Conservation (phyloP, 2,329 filamentous ascomycete genomes). For the Fusarium burgessii region DNA sequence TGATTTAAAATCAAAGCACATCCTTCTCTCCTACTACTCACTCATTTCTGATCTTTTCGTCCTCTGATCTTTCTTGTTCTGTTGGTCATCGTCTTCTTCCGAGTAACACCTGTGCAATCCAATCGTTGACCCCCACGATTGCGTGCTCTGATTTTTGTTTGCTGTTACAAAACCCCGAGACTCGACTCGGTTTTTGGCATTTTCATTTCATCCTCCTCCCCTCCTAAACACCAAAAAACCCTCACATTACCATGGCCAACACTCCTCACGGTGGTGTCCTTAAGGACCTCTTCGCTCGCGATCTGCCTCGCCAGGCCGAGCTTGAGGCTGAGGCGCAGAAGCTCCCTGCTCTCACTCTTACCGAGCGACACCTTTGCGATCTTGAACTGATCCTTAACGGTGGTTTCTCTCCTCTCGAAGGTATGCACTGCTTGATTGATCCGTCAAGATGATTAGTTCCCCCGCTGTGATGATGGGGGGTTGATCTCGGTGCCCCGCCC, state of each 20-base stretch:
- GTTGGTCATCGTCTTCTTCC: conserved; percentile 14
- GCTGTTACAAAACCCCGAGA: conserved; percentile 26
- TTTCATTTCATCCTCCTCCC: conserved; percentile 3
- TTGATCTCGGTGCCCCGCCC: conserved; percentile 39
- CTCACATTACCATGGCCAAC: conserved; percentile 68
- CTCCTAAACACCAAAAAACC: conserved; percentile 10
- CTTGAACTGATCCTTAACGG: conserved; percentile 97
- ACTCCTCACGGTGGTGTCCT: conserved; percentile 90
- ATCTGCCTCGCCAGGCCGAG: conserved; percentile 83
- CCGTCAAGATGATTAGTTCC: background rate
- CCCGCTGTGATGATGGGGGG: conserved; percentile 32
- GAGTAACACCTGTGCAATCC: conserved; percentile 36
- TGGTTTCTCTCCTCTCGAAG: conserved; percentile 97
- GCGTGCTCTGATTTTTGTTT: conserved; percentile 46
- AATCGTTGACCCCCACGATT: conserved; percentile 49
- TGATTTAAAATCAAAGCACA: conserved; percentile 38
- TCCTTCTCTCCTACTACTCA: conserved; percentile 21
- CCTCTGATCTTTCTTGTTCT: conserved; percentile 26
- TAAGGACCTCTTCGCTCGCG: conserved; percentile 96
- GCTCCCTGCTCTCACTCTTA: conserved; percentile 85
- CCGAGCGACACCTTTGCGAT: conserved; percentile 96
- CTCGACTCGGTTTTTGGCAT: conserved; percentile 19
- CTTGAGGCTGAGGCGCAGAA: conserved; percentile 86
- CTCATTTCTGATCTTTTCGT: conserved; percentile 16
- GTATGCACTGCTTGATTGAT: conserved; percentile 62